These are phyloP conservation scores for Stephania japonica DNA, from an alignment of 164 flowering plant genomes.

Conservation along the genomic window DNA sequence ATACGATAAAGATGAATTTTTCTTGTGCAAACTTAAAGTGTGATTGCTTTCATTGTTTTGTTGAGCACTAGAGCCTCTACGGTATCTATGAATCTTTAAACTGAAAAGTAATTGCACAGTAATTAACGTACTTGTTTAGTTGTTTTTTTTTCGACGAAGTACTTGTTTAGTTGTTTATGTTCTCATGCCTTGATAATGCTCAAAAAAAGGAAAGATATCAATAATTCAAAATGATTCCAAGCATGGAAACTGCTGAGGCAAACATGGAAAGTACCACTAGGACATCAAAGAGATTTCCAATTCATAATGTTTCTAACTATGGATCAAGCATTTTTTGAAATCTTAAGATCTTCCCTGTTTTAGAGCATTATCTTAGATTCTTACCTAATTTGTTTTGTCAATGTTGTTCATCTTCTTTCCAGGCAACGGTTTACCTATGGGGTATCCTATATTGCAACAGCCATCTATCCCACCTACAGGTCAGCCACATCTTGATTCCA, in stretches of 20 bases:
- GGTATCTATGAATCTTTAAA: not conserved
- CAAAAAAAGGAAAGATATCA: too few species aligned
- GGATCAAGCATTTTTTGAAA: too few species aligned
- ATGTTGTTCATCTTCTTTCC: conserved; percentile 47
- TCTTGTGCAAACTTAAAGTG: not conserved
- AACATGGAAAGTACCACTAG: too few species aligned
- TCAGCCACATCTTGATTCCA: conserved; percentile 82
- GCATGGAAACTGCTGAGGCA: too few species aligned
- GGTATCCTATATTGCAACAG: conserved; percentile 85
- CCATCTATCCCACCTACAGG: conserved; percentile 72
- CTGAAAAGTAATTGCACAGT: not conserved
- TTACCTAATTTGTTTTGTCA: conserved; percentile 26
- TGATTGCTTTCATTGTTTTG: not conserved
- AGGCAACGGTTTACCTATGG: conserved; percentile 93
- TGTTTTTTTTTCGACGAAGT: too few species aligned
- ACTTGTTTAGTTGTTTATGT: conserved; percentile 3
- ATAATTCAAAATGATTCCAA: too few species aligned
- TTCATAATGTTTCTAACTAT: too few species aligned
- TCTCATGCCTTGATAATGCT: conserved; percentile 2
- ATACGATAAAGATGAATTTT: not conserved
- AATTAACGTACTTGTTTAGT: not conserved
- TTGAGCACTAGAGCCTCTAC: not conserved
- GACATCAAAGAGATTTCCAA: too few species aligned
- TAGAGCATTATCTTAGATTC: too few species aligned
- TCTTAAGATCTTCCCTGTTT: too few species aligned